Percentiles rank a stretch among this genome's conserved stretches.
Evolutionary conservation across 1,284 basidiomycete species (phyloP).

Genomic region (Pseudozyma pruni): DNA sequence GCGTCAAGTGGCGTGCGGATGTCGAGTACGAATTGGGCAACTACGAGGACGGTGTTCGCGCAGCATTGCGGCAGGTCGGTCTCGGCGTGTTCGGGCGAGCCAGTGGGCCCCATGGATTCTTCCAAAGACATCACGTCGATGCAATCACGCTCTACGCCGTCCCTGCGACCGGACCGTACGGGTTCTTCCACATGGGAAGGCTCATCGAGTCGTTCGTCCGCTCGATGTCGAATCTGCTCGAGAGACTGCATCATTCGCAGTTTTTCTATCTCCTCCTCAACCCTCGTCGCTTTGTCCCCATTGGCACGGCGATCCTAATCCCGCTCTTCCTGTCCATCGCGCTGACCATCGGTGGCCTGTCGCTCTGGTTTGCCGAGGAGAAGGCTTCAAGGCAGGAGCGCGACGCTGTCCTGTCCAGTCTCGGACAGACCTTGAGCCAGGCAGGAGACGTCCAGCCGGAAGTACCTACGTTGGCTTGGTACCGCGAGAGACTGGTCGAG

Average conservation of each 20-base stretch:
- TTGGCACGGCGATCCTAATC: conserved; percentile 54
- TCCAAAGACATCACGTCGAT: conserved; percentile 85
- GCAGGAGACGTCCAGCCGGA: conserved; percentile 25
- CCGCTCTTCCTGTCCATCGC: conserved; percentile 57
- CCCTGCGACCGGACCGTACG: conserved; percentile 89
- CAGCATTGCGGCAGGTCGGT: conserved; percentile 18
- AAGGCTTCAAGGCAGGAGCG: conserved; percentile 19
- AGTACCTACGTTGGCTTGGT: conserved; percentile 29
- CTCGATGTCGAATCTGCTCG: conserved; percentile 65
- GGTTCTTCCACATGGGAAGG: conserved; percentile 87
- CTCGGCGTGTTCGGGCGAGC: conserved; percentile 29
- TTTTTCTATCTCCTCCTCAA: conserved; percentile 65
- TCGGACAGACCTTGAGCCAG: not conserved
- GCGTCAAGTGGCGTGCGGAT: conserved; percentile 8
- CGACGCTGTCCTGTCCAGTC: conserved; percentile 10
- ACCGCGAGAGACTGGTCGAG: conserved; percentile 16
- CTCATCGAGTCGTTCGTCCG: conserved; percentile 56
- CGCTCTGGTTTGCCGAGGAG: conserved; percentile 32
- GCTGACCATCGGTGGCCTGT: conserved; percentile 55
- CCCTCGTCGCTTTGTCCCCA: conserved; percentile 55
- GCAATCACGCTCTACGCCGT: conserved; percentile 88
- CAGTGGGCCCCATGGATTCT: conserved; percentile 53
- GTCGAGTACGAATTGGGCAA: conserved; percentile 29
- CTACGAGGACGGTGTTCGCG: conserved; percentile 29
- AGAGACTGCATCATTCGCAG: conserved; percentile 66